Base-by-base conservation (phyloP, 805 yeast species). In the Cyberlindnera xylosilytica region DNA sequence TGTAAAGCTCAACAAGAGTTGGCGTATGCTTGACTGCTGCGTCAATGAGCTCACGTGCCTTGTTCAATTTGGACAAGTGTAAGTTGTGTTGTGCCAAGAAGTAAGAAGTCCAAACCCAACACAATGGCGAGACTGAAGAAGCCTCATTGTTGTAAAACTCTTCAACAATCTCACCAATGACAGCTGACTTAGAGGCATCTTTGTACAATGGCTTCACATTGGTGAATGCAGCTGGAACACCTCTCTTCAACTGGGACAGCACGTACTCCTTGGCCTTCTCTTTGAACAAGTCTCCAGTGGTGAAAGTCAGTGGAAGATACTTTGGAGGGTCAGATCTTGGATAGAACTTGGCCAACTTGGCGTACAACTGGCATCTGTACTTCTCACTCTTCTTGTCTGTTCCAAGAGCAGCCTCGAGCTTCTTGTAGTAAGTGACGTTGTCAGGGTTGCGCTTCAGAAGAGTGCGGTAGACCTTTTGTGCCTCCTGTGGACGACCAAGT, bases 181-280 rank as follows among this genome's bases (percentile, higher is more conserved):
- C 69, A 9, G 51, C 47, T 27, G 53, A 43, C 52, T 72, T 63
- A 6, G 34, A 8, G 3, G 45, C 23, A 38, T 70, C 74, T 42
- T 68, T 73, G 65, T 87, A 87, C 50, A 89, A 70, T 1, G 95
- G 86, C 64, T 90, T 89, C 38, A 93, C 78, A 53, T 87, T 83
- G 42, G 83, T 83, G 65, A 90, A 93, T 4, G 93, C 76, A 1
- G 97, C 86, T 4, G 98, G 98, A 26, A 89, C 93, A 31, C 96
- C 95, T 42, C 88, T 75, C 48, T 73, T 66, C 54, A 93, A 73
- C 57, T 83, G 86, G 4, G 70, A 62, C 5, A 73, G 45, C 35
- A 90, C 63, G 60, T 89, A 93, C 2, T 61, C 60, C 23, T 64
- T 53, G 6, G 77, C 79, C 41, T 74, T 74, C 9, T 45, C 46